phyloP scores from a whole-genome alignment of 352 stramenopile genomes.

The Blastocystis hominis region DNA sequence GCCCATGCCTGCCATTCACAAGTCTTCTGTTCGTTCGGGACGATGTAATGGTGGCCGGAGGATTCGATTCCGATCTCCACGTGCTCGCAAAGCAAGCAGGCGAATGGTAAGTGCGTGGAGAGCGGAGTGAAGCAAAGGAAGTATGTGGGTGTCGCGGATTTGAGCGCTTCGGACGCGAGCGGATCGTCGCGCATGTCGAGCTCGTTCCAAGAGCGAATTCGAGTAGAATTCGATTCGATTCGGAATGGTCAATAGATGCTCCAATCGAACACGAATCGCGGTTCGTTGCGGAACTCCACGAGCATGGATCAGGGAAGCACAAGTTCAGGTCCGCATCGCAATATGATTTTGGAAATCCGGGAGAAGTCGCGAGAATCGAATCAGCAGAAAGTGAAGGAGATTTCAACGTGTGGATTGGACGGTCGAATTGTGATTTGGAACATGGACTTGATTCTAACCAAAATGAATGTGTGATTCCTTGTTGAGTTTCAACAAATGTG shows the following conservation, averaged over 20 bases:
- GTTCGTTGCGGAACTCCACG: not conserved
- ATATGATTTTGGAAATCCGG: conserved; percentile 5
- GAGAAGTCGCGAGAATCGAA: not conserved
- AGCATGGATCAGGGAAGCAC: not conserved
- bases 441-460: not conserved
- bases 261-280: conserved; percentile 9
- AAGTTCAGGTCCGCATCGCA: not conserved
- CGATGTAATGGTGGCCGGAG: not conserved
- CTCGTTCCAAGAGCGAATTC: conserved; percentile 34
- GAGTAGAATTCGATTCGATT: not conserved
- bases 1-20: conserved; percentile 27
- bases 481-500: no score
- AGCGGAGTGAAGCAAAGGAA: not conserved
- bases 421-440: not conserved
- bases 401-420: not conserved
- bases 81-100: not conserved
- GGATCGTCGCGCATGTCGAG: not conserved
- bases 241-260: conserved; percentile 33
- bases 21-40: not conserved
- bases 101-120: not conserved
- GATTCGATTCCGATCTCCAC: conserved; percentile 19
- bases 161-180: not conserved
- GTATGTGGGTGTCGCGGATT: not conserved
- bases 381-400: not conserved
- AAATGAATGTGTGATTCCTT: not conserved